Base-by-base conservation (phyloP, 306 rosid genomes). In the Begonia fuchsioides region DNA sequence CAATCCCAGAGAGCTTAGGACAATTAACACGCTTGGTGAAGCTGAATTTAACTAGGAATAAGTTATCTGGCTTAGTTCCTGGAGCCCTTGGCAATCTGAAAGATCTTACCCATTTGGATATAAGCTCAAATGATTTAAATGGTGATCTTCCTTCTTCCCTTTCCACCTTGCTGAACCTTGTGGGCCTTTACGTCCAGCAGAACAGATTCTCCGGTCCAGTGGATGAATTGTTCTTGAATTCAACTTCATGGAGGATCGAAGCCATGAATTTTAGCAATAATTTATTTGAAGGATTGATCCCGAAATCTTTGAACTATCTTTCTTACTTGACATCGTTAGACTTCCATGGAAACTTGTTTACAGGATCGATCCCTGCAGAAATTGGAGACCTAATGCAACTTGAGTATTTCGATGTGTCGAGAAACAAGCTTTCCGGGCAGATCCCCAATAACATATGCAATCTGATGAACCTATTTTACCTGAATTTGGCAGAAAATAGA, bases 21-120 rank as follows among this genome's bases (percentile, higher is more conserved):
- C 47, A 49, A 52, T 38, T 84, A 74, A 72, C 59, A 19, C 63
- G 78, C 60, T 71, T 92, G 73, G 98, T 85, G 50, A 92, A 92
- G 83, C 69, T 92, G 63, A 92, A 92, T 67, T 75, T 92, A 68
- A 92, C 98, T 44, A 76, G 81, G 44, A 92, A 92, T 49, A 68
- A 64, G 66, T 38, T 92, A 38, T 63, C 72, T 39, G 94, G 98
- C 43, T 62, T 82, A 2, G 63, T 92, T 50, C 98, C 94, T 6
- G 41, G 13, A 20, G 69, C 75, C 68, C 72, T 79, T 41, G 83
- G 85, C 44, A 66, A 64, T 58, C 64, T 92, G 77, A 79, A 71
- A 55, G 87, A 60, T 57, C 66, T 92, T 17, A 82, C 81, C 15
- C 96, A 92, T 71, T 61, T 92, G 58, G 98, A 85, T 70, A 55